phyloP scores from a whole-genome alignment of 129 eudicot genomes.

The Artemisia argyi region DNA sequence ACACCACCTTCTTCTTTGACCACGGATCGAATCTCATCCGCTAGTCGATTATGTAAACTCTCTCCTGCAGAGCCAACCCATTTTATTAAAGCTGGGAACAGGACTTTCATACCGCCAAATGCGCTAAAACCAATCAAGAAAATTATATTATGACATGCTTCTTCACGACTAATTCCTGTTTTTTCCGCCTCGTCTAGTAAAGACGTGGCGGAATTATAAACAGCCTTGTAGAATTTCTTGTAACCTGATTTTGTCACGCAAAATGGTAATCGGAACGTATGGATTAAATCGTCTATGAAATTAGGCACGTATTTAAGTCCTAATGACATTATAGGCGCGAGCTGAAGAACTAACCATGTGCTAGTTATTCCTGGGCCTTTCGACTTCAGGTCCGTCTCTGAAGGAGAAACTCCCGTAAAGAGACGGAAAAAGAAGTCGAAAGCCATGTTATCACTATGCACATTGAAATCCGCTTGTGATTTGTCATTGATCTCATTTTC shows the following conservation, averaged over 20 bases:
- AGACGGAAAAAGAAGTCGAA: constrained; percentile 56
- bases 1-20: too few species aligned
- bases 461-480: constrained; percentile 32
- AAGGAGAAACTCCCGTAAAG: constrained; percentile 42
- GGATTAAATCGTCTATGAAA: constrained; percentile 50
- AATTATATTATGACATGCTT: constrained; percentile 69
- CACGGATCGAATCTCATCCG: constrained; percentile 53
- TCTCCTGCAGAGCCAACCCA: constrained; percentile 54
- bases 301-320: constrained; percentile 45
- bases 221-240: constrained; percentile 46
- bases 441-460: constrained; percentile 40
- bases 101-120: constrained; percentile 61
- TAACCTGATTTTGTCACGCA: constrained; percentile 42
- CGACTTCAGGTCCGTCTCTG: constrained; percentile 37
- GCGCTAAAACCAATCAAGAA: constrained; percentile 58
- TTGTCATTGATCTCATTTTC: constrained; percentile 45
- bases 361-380: constrained; percentile 34
- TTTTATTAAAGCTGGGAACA: constrained; percentile 52
- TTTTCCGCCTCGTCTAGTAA: constrained; percentile 54
- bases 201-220: constrained; percentile 22
- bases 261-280: constrained; percentile 48
- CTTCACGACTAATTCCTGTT: constrained; percentile 45
- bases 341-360: constrained; percentile 50
- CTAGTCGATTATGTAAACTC: constrained; percentile 46
- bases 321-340: constrained; percentile 48